phyloP scores from a whole-genome alignment of 176 grass and related monocot genomes.

The Avena insularis region DNA sequence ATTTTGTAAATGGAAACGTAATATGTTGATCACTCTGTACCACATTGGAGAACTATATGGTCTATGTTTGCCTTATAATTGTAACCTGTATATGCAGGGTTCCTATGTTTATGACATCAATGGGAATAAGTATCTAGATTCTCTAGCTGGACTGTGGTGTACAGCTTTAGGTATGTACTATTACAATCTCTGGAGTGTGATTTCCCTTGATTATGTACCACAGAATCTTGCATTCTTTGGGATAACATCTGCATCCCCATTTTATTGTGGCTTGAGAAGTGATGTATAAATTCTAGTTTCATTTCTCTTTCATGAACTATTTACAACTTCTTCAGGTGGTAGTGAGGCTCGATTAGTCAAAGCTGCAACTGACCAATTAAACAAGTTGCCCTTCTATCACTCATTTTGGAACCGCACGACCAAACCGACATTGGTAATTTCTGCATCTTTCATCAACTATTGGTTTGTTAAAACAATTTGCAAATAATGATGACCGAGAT shows the following conservation, averaged over 20 bases:
- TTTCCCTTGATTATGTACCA: neutral
- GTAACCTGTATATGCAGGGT: conserved; percentile 58
- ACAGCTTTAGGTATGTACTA: conserved; percentile 81
- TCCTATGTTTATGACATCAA: conserved; percentile 90
- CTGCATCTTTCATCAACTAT: conserved; percentile 9
- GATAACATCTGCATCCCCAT: neutral
- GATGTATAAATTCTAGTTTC: neutral
- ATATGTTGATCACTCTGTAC: neutral
- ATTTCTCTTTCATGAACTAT: neutral
- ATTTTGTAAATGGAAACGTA: conserved; percentile 28
- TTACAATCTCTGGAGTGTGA: neutral
- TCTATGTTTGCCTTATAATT: neutral
- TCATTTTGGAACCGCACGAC: conserved; percentile 99
- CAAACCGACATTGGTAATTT: conserved; percentile 81
- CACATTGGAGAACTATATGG: neutral
- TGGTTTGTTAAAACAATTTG: neutral
- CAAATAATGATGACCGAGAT: conserved; percentile 4
- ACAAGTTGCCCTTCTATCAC: conserved; percentile 94
- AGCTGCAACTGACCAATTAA: conserved; percentile 85
- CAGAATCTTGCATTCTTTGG: neutral
- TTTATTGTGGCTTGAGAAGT: neutral
- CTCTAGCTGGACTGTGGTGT: conserved; percentile 95
- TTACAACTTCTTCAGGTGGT: conserved; percentile 74
- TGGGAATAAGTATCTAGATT: conserved; percentile 87
- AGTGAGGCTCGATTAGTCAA: conserved; percentile 81